Evolutionary conservation across 495 filamentous ascomycete species (phyloP).

Genomic region (Podospora appendiculata): DNA sequence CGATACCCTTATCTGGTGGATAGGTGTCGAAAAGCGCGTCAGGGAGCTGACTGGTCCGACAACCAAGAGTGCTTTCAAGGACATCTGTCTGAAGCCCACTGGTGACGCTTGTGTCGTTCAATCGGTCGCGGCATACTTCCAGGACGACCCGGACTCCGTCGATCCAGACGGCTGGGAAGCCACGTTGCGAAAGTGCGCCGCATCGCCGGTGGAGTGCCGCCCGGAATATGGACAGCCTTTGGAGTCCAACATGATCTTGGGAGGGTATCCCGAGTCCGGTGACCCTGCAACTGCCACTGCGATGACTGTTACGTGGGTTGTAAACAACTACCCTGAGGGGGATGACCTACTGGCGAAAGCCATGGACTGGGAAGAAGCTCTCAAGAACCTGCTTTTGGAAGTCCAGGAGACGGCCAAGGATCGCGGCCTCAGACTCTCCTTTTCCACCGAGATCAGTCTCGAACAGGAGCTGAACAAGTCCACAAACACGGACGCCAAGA

Average conservation of each 20-base stretch:
- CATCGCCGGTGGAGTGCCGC: constrained; percentile 73
- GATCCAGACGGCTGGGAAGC: constrained; percentile 60
- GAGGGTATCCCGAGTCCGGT: constrained; percentile 61
- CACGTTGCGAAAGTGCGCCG: constrained; percentile 59
- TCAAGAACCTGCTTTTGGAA: constrained; percentile 60
- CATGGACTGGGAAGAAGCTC: constrained; percentile 79
- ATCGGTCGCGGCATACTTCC: constrained; percentile 80
- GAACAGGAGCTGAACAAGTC: constrained; percentile 94
- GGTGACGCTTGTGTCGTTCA: constrained; percentile 89
- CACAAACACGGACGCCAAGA: constrained; percentile 95
- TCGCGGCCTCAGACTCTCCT: constrained; percentile 77
- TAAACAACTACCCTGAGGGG: constrained; percentile 76
- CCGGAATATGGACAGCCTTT: constrained; percentile 83
- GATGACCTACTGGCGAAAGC: constrained; percentile 59
- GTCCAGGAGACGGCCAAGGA: constrained; percentile 74
- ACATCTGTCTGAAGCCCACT: constrained; percentile 91
- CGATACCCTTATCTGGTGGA: constrained; percentile 89
- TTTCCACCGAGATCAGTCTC: constrained; percentile 87
- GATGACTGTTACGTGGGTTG: constrained; percentile 90
- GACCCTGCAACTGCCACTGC: constrained; percentile 69
- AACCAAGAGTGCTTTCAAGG: constrained; percentile 57
- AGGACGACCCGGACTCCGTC: constrained; percentile 50
- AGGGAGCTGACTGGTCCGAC: constrained; percentile 57
- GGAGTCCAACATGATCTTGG: constrained; percentile 75
- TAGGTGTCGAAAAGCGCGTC: constrained; percentile 75